Percentiles rank a stretch among this genome's conserved stretches.
These are phyloP conservation scores for Termitomyces sp. DNA, from an alignment of 768 basidiomycete genomes.

Conservation along the genomic window DNA sequence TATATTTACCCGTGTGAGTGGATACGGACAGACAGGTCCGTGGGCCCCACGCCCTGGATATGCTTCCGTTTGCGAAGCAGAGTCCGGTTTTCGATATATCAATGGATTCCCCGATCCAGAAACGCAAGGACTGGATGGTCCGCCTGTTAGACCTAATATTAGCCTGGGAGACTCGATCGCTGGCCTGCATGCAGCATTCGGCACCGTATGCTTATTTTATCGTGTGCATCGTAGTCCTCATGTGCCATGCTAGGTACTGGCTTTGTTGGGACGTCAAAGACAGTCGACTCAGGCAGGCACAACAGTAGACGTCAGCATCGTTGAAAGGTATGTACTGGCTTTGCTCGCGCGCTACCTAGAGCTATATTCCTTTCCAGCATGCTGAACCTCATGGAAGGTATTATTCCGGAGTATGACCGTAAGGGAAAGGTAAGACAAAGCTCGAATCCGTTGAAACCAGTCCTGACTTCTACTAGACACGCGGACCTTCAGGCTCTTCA, in stretches of 20 bases:
- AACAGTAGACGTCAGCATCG: constrained; percentile 72
- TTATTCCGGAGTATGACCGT: constrained; percentile 71
- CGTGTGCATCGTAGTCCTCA: not conserved
- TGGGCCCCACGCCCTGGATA: constrained; percentile 69
- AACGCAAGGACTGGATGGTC: constrained; percentile 49
- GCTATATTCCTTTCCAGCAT: constrained; percentile 36
- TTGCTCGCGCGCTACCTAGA: not conserved
- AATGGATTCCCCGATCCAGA: constrained; percentile 58
- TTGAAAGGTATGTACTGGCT: constrained; percentile 46
- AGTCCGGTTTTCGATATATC: constrained; percentile 70
- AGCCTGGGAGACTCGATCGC: constrained; percentile 71
- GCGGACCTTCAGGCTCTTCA: constrained; percentile 71
- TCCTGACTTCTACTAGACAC: constrained; percentile 34
- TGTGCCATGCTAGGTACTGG: constrained; percentile 38
- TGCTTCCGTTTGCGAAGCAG: constrained; percentile 72
- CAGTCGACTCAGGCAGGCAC: constrained; percentile 35
- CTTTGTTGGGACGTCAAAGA: constrained; percentile 43
- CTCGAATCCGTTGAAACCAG: not conserved
- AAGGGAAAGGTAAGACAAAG: constrained; percentile 48
- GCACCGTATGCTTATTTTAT: constrained; percentile 42
- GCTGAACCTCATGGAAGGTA: constrained; percentile 74
- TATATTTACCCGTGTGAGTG: constrained; percentile 85
- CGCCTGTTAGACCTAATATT: constrained; percentile 67
- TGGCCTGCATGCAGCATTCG: constrained; percentile 69
- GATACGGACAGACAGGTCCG: constrained; percentile 72